phyloP scores from a whole-genome alignment of 495 filamentous ascomycete genomes.

The Jackrogersella multiformis region DNA sequence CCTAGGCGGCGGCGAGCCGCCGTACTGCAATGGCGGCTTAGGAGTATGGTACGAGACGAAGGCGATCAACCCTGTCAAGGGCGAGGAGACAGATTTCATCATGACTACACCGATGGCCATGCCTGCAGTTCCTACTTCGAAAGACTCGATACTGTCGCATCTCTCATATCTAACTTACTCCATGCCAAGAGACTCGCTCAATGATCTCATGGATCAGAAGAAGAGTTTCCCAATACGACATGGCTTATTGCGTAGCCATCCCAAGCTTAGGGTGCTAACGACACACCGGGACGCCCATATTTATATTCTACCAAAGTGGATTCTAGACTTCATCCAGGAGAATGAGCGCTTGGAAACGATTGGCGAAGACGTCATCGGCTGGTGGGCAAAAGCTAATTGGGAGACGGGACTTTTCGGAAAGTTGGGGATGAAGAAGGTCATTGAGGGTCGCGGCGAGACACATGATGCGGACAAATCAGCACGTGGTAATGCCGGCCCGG shows the following conservation, averaged over 20 bases:
- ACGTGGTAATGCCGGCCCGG: conserved; percentile 20
- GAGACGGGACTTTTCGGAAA: conserved; percentile 82
- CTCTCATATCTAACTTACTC: conserved; percentile 74
- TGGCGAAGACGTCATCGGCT: conserved; percentile 90
- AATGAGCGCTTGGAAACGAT: conserved; percentile 87
- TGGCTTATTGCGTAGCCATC: conserved; percentile 73
- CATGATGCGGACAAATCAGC: conserved; percentile 13
- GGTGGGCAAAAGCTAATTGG: conserved; percentile 95
- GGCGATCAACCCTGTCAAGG: conserved; percentile 78
- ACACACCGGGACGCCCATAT: conserved; percentile 89
- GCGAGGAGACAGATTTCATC: conserved; percentile 90
- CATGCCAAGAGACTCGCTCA: conserved; percentile 84
- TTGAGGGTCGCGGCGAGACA: conserved; percentile 51
- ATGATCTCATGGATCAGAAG: conserved; percentile 77
- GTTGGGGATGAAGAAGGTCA: conserved; percentile 73
- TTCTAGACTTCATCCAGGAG: conserved; percentile 77
- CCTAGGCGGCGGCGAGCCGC: conserved; percentile 51
- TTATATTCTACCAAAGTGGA: conserved; percentile 93
- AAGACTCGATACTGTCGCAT: conserved; percentile 68
- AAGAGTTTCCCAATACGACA: conserved; percentile 77
- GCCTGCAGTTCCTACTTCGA: conserved; percentile 62
- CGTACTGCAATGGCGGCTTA: conserved; percentile 71
- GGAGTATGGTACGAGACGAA: conserved; percentile 91
- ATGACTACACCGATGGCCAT: conserved; percentile 71
- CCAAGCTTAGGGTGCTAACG: conserved; percentile 77